phyloP scores from a whole-genome alignment of 371 early-diverging fungal species.

The Rhizopus microsporus region DNA sequence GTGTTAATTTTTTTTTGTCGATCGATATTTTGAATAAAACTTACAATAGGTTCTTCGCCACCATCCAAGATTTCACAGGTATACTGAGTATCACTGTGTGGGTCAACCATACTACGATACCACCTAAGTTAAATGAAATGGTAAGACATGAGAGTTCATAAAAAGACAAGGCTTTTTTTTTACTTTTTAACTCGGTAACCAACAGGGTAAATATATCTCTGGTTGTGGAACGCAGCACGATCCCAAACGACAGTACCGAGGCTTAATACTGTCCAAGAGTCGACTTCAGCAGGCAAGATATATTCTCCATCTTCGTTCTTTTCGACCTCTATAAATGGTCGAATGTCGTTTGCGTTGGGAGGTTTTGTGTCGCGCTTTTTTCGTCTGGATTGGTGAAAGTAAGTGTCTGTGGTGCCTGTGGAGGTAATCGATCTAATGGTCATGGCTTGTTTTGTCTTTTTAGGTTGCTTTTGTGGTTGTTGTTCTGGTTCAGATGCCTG shows the following conservation, averaged over 20 bases:
- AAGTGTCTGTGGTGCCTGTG: constrained; percentile 26
- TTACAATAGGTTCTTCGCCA: constrained; percentile 69
- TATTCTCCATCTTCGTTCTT: constrained; percentile 64
- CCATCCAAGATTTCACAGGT: constrained; percentile 79
- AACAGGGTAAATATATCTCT: constrained; percentile 90
- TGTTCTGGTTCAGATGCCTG: background rate
- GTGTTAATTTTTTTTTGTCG: constrained; percentile 1
- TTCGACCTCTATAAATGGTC: constrained; percentile 52
- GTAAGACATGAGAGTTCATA: background rate
- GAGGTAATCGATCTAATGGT: background rate
- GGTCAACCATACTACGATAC: constrained; percentile 76
- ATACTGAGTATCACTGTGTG: constrained; percentile 63
- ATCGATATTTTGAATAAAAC: constrained; percentile 2
- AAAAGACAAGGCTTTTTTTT: constrained; percentile 2
- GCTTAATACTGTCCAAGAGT: constrained; percentile 69
- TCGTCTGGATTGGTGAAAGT: constrained; percentile 38
- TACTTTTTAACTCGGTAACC: constrained; percentile 72
- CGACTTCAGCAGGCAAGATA: constrained; percentile 76
- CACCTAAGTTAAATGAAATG: constrained; percentile 30
- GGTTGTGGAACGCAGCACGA: constrained; percentile 80
- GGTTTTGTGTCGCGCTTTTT: constrained; percentile 47
- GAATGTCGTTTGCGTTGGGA: constrained; percentile 39
- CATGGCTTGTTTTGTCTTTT: background rate
- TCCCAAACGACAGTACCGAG: constrained; percentile 77
- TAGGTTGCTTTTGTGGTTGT: background rate